Base-by-base conservation (phyloP, 257 asterid genomes). In the Ilex aquifolium region DNA sequence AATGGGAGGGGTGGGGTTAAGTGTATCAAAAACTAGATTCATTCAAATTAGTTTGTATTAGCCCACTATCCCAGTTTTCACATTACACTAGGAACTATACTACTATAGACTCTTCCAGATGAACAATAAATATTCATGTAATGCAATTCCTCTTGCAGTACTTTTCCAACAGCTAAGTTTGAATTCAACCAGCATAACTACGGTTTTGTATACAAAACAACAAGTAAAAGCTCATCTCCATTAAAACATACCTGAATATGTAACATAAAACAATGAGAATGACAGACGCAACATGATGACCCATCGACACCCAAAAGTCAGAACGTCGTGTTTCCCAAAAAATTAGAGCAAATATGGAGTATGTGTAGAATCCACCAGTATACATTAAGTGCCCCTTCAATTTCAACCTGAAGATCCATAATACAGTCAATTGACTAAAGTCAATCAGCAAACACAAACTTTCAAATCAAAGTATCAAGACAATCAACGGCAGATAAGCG, bases 271-370 rank as follows among this genome's bases (percentile, higher is more conserved):
- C 65, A 64, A 91, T 91, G 60, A 91, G 96, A 74, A 82, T 50
- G 17, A 85, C 93, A 49, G 98, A 72, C 54, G 87, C 90, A 63
- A 88, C 76, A 56, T 91, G 98, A 72, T 91, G 98, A 65, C 88
- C 64, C 98, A 91, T 91, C 13, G 98, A 91, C 61, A 91, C 96
- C 54, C 95, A 93, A 73, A 88, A 91, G 78, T 91, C 98, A 13
- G 98, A 85, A 57, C 98, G 95, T 77, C 91, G 77, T 40, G 95
- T 91, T 74, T 91, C 98, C 98, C 98, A 91, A 65, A 83, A 88
- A 48, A 91, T 65, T 62, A 91, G 84, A 15, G 98, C 96, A 77
- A 91, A 91, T 69, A 91, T 91, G 61, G 98, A 88, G 78, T 86
- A 91, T 4, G 82, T 68, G 69, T 91, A 91, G 81, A 91, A 91